These are phyloP conservation scores for Candida oleophila DNA, from an alignment of 805 yeast species.

Conservation along the genomic window DNA sequence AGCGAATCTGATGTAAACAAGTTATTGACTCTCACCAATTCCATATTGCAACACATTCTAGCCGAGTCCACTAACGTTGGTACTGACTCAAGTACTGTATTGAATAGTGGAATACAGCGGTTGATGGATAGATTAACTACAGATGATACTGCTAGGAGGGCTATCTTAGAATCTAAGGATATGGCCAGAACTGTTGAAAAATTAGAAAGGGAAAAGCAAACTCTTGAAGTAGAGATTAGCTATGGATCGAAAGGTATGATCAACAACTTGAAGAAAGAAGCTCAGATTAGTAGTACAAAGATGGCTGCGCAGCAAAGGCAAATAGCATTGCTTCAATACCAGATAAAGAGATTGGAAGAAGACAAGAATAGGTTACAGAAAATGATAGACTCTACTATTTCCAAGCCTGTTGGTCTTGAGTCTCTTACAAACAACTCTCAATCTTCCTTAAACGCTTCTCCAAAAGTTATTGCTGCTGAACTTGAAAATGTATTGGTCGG, in stretches of 20 bases:
- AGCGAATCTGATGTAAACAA: slow-evolving; percentile 21
- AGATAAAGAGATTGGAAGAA: slow-evolving; percentile 19
- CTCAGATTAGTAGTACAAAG: slow-evolving; percentile 17
- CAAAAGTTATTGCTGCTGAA: slow-evolving; percentile 8
- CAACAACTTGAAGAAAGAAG: slow-evolving; percentile 21
- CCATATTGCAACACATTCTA: slow-evolving; percentile 30
- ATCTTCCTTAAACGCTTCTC: slow-evolving; percentile 18
- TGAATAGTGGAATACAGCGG: slow-evolving; percentile 31
- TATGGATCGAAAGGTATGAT: slow-evolving; percentile 20
- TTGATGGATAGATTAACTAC: slow-evolving; percentile 32
- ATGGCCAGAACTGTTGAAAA: slow-evolving; percentile 20
- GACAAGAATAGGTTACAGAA: slow-evolving; percentile 7
- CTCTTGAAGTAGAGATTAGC: slow-evolving; percentile 20
- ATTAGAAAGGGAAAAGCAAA: slow-evolving; percentile 21
- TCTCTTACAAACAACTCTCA: slow-evolving; percentile 2
- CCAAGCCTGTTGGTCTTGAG: background rate
- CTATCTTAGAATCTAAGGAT: slow-evolving; percentile 29
- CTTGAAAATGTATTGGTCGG: slow-evolving; percentile 1
- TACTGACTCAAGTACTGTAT: slow-evolving; percentile 24
- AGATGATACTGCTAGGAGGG: slow-evolving; percentile 35
- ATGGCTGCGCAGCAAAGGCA: slow-evolving; percentile 25
- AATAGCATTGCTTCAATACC: slow-evolving; percentile 22
- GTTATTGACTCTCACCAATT: slow-evolving; percentile 27
- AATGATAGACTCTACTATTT: background rate
- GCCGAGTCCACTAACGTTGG: slow-evolving; percentile 22